Evolutionary conservation across 2,329 filamentous ascomycete species (phyloP).

Genomic region (Didymella arachidicola): DNA sequence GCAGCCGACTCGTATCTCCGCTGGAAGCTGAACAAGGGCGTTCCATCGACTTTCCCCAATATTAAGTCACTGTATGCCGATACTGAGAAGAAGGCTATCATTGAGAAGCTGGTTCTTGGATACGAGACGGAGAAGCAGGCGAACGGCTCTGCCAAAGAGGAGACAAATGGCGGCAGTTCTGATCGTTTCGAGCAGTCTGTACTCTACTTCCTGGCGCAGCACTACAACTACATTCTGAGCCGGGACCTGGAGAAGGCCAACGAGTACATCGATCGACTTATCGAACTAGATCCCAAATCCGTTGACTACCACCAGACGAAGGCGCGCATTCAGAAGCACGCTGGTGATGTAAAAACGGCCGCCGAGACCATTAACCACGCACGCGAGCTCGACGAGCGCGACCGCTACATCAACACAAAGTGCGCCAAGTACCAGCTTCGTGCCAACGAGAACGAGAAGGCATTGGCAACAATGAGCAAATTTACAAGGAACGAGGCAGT

Average conservation of each 20-base stretch:
- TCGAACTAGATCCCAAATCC: slow-evolving; percentile 78
- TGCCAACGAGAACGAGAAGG: slow-evolving; percentile 87
- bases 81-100: slow-evolving; percentile 75
- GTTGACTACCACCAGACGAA: slow-evolving; percentile 96
- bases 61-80: slow-evolving; percentile 91
- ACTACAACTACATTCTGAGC: slow-evolving; percentile 92
- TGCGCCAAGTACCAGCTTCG: slow-evolving; percentile 95
- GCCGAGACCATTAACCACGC: slow-evolving; percentile 89
- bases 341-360: slow-evolving; percentile 79
- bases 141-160: slow-evolving; percentile 59
- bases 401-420: slow-evolving; percentile 98
- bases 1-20: slow-evolving; percentile 81
- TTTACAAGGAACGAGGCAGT: slow-evolving; percentile 92
- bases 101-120: slow-evolving; percentile 78
- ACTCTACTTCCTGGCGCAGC: slow-evolving; percentile 92
- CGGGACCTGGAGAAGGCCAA: slow-evolving; percentile 83
- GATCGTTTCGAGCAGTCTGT: slow-evolving; percentile 76
- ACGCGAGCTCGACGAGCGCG: slow-evolving; percentile 82
- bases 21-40: slow-evolving; percentile 87
- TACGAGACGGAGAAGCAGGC: slow-evolving; percentile 71
- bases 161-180: slow-evolving; percentile 61
- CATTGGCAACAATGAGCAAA: slow-evolving; percentile 85
- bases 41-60: slow-evolving; percentile 96
- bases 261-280: slow-evolving; percentile 82
- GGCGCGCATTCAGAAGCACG: slow-evolving; percentile 92